These are phyloP conservation scores for Coemansia sp. DNA, from an alignment of 192 early-diverging fungal genomes.

Conservation along the genomic window DNA sequence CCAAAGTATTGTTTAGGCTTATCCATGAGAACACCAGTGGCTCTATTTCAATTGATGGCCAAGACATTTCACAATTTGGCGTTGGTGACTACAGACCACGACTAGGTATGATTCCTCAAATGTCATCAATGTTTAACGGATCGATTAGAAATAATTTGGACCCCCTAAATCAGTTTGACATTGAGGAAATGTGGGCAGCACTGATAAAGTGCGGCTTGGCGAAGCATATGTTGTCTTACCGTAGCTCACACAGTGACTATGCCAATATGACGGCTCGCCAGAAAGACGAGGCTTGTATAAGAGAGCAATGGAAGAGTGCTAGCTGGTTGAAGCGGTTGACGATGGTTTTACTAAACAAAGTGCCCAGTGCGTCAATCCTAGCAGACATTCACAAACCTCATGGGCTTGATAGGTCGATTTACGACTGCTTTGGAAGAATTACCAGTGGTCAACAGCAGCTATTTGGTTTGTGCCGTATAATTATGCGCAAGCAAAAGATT, in stretches of 20 bases:
- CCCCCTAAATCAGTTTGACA: conserved; percentile 54
- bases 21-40: conserved; percentile 60
- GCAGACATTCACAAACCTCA: background rate
- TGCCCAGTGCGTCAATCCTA: background rate
- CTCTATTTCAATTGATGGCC: conserved; percentile 74
- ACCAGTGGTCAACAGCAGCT: conserved; percentile 63
- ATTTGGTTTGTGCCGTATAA: conserved; percentile 61
- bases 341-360: conserved; percentile 1
- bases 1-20: conserved; percentile 63
- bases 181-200: conserved; percentile 25
- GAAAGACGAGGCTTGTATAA: background rate
- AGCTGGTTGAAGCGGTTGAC: conserved; percentile 14
- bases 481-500: conserved; percentile 59
- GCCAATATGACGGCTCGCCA: background rate
- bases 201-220: conserved; percentile 25
- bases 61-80: conserved; percentile 75
- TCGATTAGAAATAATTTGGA: conserved; percentile 70
- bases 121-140: conserved; percentile 66
- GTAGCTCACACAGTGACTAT: background rate
- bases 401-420: background rate
- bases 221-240: background rate
- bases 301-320: conserved; percentile 17
- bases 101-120: conserved; percentile 61
- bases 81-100: conserved; percentile 64
- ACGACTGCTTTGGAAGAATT: background rate